Evolutionary conservation across 2,329 filamentous ascomycete genomes (phyloP), one percentile per base, ranked within the genome.

Genomic region (Phoma sp.): DNA sequence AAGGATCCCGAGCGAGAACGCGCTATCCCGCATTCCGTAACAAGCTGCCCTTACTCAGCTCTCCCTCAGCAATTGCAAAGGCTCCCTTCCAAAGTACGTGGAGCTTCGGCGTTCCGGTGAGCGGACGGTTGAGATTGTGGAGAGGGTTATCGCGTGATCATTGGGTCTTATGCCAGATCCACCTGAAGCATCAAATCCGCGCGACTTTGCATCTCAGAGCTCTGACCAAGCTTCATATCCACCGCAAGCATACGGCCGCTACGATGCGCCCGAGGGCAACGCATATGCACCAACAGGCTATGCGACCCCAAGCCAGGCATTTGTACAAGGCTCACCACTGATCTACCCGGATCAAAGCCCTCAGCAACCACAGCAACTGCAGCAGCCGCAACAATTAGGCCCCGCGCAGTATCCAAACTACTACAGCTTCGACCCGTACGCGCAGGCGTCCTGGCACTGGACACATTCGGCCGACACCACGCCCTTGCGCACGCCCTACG

Each of bases 401-500:
- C 15, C 20, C 6, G 55, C 42, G 5, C 65, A 61, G 15, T 65
- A 64, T 42, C 28, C 63, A n/a, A 49, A 47, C 51, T 54, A 59
- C 42, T 48, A 59, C 42, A 58, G 56, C 53, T 69, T 67, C 63
- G 61, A 53, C 40, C 49, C 65, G 11, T 58, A 66, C 9, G 67
- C 60, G 28, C 62, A 67, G 20, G 25, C 70, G 48, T 61, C 63
- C 38, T 77, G 75, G 74, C 74, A 76, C 60, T 78, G 75, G 76
- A 68, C 71, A 26, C 65, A 63, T 34, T 60, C 73, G 7, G 59
- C 73, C 42, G 71, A 74, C 53, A 72, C 72, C 34, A 54, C 69
- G 18, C 68, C 67, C 34, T 69, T 74, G 37, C 58, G 65, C 4
- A 62, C 65, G 25, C 69, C 75, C 46, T 78, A 77, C 71, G 77